phyloP scores from a whole-genome alignment of 345 rosid species.

The Salix udensis region DNA sequence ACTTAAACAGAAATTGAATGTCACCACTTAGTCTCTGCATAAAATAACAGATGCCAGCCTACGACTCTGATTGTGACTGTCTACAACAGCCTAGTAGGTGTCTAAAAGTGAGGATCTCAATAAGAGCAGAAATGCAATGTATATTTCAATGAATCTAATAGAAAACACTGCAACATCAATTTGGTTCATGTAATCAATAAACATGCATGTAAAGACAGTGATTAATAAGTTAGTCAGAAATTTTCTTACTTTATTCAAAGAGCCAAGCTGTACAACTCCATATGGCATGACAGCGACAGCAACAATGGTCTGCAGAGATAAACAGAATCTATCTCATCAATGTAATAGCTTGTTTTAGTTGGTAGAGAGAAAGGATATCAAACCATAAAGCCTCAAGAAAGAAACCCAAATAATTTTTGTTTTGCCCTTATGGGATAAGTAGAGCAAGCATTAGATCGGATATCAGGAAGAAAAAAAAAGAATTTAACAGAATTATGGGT shows the following conservation, averaged over 20 bases:
- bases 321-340: not conserved
- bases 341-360: not conserved
- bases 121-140: not conserved
- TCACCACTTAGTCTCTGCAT: not conserved
- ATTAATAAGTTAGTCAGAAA: constrained; percentile 7
- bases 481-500: not conserved
- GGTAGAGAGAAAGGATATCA: not conserved
- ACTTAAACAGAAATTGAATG: not conserved
- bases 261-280: constrained; percentile 93
- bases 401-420: not conserved
- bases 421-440: not conserved
- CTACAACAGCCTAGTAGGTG: not conserved
- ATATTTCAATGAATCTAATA: not conserved
- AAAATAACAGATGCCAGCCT: not conserved
- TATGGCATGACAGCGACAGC: constrained; percentile 67
- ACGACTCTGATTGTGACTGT: not conserved
- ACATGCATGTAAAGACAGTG: constrained; percentile 5
- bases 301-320: constrained; percentile 56
- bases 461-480: not conserved
- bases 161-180: not conserved
- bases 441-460: not conserved
- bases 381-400: not conserved
- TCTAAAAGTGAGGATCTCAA: not conserved
- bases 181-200: not conserved
- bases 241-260: constrained; percentile 60